Conservation (phyloP, 2,329 filamentous ascomycete genomes). For the Fusarium camptoceras region DNA sequence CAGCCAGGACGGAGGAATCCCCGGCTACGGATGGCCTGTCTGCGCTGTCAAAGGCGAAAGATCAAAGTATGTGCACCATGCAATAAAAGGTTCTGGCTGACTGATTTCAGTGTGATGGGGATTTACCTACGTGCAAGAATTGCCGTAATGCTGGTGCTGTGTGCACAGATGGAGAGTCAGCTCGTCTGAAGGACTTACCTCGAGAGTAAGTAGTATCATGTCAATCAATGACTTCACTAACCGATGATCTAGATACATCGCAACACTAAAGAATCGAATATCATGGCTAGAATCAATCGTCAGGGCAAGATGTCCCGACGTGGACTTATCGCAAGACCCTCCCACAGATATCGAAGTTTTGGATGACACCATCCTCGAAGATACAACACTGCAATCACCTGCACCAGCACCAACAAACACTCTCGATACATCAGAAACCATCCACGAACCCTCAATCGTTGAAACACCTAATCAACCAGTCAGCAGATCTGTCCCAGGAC, state of each 20-base stretch:
- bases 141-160: conserved; percentile 56
- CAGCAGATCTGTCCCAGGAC: conserved; percentile 25
- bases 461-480: conserved; percentile 21
- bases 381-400: conserved; percentile 1
- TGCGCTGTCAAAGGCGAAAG: conserved; percentile 61
- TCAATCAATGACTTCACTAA: no score
- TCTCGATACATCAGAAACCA: rapidly evolving
- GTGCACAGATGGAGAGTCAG: conserved; percentile 60
- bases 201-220: conserved; percentile 50
- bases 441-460: background rate
- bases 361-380: conserved; percentile 17
- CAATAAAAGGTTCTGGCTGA: background rate
- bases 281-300: conserved; percentile 61
- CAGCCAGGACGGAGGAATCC: conserved; percentile 43
- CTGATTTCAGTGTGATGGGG: conserved; percentile 57
- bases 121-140: conserved; percentile 55
- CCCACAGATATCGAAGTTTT: conserved; percentile 29
- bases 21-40: conserved; percentile 48
- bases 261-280: conserved; percentile 56
- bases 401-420: background rate
- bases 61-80: conserved; percentile 54
- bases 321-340: conserved; percentile 52
- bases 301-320: conserved; percentile 54
- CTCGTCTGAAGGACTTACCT: conserved; percentile 54
- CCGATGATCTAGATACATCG: conserved; percentile 43